Percentiles rank a stretch among this genome's conserved stretches.
Conservation (phyloP, 169 alveolate species). For the Plasmodium gallinaceum region DNA sequence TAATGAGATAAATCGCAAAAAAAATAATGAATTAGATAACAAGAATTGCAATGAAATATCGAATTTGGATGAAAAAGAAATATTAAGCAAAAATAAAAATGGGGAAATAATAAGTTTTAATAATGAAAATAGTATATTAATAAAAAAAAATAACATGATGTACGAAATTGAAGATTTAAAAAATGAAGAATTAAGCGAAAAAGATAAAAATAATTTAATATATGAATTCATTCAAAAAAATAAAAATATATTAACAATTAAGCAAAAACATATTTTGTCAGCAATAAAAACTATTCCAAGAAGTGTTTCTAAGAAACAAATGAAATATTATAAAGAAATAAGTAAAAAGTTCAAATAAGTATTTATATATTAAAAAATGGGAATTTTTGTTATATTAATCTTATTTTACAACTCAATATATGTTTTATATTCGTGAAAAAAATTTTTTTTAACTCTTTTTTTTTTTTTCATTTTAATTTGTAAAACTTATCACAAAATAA, state of each 20-base stretch:
- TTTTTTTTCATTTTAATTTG: neutral
- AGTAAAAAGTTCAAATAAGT: slow-evolving; percentile 64
- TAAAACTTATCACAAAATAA: neutral
- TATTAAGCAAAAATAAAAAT: neutral
- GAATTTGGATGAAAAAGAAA: neutral
- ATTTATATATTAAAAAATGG: neutral
- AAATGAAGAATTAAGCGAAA: slow-evolving; percentile 38
- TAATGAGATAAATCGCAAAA: no score
- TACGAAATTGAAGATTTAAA: slow-evolving; percentile 41
- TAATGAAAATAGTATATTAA: neutral
- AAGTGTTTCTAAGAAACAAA: slow-evolving; percentile 54
- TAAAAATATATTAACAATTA: slow-evolving; percentile 62
- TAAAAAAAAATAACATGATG: neutral
- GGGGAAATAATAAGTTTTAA: neutral
- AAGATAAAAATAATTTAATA: slow-evolving; percentile 65
- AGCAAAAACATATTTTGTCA: slow-evolving; percentile 37
- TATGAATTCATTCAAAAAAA: slow-evolving; percentile 71
- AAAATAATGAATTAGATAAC: no score
- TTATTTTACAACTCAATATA: neutral
- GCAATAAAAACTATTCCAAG: slow-evolving; percentile 67
- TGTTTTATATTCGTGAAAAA: neutral
- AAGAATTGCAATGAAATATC: no score
- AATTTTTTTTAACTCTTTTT: neutral
- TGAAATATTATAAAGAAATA: slow-evolving; percentile 60
- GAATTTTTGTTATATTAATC: neutral